These are phyloP conservation scores for Flaveria linearis DNA, from an alignment of 129 eudicot genomes.

Conservation along the genomic window DNA sequence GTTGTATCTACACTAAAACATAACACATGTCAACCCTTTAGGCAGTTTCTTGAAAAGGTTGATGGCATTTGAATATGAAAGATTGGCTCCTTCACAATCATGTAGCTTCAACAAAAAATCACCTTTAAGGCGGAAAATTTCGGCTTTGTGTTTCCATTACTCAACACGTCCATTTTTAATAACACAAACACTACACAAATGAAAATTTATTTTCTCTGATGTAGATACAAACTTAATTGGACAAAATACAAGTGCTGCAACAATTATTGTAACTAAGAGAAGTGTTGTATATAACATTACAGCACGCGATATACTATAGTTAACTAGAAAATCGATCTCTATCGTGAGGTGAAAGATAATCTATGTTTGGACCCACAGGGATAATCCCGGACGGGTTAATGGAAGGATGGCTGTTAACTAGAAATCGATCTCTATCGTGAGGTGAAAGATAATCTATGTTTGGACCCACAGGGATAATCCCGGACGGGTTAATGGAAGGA, in stretches of 20 bases:
- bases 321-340: conserved; percentile 50
- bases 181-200: conserved; percentile 8
- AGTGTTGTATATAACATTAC: background rate
- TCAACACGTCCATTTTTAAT: background rate
- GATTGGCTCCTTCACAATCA: too few relatives aligned
- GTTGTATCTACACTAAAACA: too few relatives aligned
- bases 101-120: conserved; percentile 88
- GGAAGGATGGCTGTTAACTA: too few relatives aligned
- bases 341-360: conserved; percentile 64
- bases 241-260: background rate
- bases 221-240: too few relatives aligned
- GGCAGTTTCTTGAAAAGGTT: conserved; percentile 86
- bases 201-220: background rate
- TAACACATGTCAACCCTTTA: conserved; percentile 37
- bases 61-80: too few relatives aligned
- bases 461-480: conserved; percentile 74
- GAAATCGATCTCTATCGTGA: too few relatives aligned
- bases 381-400: too few relatives aligned
- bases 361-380: conserved; percentile 57
- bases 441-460: too few relatives aligned
- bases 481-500: conserved; percentile 73
- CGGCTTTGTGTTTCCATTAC: conserved; percentile 72
- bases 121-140: conserved; percentile 88
- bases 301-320: background rate
- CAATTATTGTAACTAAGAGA: conserved; percentile 21